These are phyloP conservation scores for Boletus eberwhitei DNA, from an alignment of 768 basidiomycete species.

Conservation along the genomic window DNA sequence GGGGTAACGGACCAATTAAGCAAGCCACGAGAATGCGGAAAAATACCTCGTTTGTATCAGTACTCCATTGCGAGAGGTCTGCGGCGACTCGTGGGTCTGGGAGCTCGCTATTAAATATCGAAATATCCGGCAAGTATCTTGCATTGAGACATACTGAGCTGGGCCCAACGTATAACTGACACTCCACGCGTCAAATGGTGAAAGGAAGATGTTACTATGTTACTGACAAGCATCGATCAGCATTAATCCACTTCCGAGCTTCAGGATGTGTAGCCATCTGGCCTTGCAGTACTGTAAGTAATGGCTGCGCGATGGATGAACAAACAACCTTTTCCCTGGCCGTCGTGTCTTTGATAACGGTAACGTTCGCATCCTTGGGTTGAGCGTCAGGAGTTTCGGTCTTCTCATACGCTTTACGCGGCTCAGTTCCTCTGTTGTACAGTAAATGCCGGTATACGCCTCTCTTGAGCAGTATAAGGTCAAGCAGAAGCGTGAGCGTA, in stretches of 20 bases:
- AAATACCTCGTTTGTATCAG: constrained; percentile 48
- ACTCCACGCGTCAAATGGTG: neutral
- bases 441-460: constrained; percentile 80
- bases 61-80: constrained; percentile 49
- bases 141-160: constrained; percentile 47
- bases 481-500: constrained; percentile 64
- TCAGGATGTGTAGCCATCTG: constrained; percentile 57
- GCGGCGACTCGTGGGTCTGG: constrained; percentile 40
- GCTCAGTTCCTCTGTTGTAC: constrained; percentile 73
- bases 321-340: constrained; percentile 27
- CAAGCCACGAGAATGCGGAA: constrained; percentile 63
- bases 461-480: constrained; percentile 77
- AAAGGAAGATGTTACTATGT: neutral
- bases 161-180: constrained; percentile 76
- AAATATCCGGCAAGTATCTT: neutral
- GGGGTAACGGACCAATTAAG: constrained; percentile 46
- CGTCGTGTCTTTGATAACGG: neutral
- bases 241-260: constrained; percentile 56
- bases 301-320: neutral
- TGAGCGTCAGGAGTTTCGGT: neutral
- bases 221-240: constrained; percentile 71
- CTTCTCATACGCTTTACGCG: constrained; percentile 42
- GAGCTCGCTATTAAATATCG: neutral
- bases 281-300: constrained; percentile 34
- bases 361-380: neutral